phyloP scores from a whole-genome alignment of 805 yeast species.

The Jamesozyma piceae region DNA sequence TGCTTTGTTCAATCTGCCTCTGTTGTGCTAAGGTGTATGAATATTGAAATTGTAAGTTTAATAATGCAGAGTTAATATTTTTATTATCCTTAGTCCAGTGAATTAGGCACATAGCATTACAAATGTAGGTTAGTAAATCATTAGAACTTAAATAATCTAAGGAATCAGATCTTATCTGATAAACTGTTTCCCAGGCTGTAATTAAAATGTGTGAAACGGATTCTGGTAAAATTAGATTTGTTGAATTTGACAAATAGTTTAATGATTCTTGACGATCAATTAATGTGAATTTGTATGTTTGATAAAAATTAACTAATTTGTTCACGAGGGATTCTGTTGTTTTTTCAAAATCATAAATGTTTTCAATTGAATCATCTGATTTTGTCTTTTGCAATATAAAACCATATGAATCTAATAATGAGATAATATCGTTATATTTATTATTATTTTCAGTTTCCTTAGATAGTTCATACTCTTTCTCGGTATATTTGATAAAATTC shows the following conservation, averaged over 20 bases:
- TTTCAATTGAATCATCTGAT: slow-evolving; percentile 9
- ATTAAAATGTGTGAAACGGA: slow-evolving; percentile 11
- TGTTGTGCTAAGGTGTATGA: slow-evolving; percentile 40
- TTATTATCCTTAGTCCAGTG: slow-evolving; percentile 1
- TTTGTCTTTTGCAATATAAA: slow-evolving; percentile 13
- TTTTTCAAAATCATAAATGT: slow-evolving; percentile 12
- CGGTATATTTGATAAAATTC: slow-evolving; percentile 35
- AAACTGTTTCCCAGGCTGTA: slow-evolving; percentile 21
- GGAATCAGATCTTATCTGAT: slow-evolving; percentile 10
- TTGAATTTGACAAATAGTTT: slow-evolving; percentile 16
- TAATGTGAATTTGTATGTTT: slow-evolving; percentile 11
- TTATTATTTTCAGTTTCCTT: slow-evolving; percentile 18
- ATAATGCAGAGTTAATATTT: not conserved
- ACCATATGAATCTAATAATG: slow-evolving; percentile 23
- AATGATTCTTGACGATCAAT: slow-evolving; percentile 12
- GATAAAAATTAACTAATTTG: slow-evolving; percentile 13
- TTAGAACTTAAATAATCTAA: slow-evolving; percentile 12
- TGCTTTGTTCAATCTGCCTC: slow-evolving; percentile 36
- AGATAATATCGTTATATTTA: slow-evolving; percentile 32
- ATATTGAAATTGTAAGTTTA: slow-evolving; percentile 33
- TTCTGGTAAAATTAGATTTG: slow-evolving; percentile 15
- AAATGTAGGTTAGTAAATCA: slow-evolving; percentile 15
- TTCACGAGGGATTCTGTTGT: slow-evolving; percentile 6
- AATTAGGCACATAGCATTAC: slow-evolving; percentile 20
- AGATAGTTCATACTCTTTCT: slow-evolving; percentile 29